These are phyloP conservation scores for Xylariaceae sp. DNA, from an alignment of 2,329 filamentous ascomycete genomes.

Conservation along the genomic window DNA sequence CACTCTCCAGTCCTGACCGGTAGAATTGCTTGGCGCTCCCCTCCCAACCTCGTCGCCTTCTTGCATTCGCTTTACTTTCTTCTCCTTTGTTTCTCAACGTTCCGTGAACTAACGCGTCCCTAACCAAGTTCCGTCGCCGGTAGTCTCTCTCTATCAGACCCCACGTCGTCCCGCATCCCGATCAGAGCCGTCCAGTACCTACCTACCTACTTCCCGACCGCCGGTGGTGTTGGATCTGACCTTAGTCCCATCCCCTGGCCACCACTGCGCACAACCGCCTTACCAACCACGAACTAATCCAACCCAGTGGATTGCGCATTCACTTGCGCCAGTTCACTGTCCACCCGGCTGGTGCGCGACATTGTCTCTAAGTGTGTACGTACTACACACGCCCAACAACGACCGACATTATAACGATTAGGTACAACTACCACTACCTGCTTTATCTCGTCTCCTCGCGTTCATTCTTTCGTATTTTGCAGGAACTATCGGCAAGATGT, in stretches of 20 bases:
- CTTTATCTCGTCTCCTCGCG: slow-evolving; percentile 2
- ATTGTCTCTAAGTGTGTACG: background rate
- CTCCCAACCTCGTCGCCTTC: slow-evolving; percentile 19
- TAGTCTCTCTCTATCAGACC: background rate
- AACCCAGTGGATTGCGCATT: slow-evolving; percentile 16
- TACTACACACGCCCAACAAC: slow-evolving; percentile 3
- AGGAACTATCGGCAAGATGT: slow-evolving; percentile 58
- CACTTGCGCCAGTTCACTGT: slow-evolving; percentile 10
- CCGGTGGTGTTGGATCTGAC: background rate
- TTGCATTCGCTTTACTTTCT: slow-evolving; percentile 5
- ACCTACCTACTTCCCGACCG: background rate
- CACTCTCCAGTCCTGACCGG: slow-evolving; percentile 4
- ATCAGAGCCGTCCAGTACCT: background rate
- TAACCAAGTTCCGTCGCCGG: background rate
- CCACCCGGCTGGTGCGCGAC: background rate
- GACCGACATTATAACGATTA: slow-evolving; percentile 2
- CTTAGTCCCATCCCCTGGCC: slow-evolving; percentile 10
- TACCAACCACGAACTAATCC: slow-evolving; percentile 7
- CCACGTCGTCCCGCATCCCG: background rate
- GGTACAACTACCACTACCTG: background rate
- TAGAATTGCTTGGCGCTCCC: slow-evolving; percentile 15
- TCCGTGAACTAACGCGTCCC: background rate
- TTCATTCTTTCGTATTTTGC: slow-evolving; percentile 8
- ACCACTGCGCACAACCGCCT: slow-evolving; percentile 11
- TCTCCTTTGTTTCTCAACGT: background rate